Percentiles rank a stretch among this genome's conserved stretches.
phyloP scores from a whole-genome alignment of 129 eudicot genomes.

The Escallonia herrerae region DNA sequence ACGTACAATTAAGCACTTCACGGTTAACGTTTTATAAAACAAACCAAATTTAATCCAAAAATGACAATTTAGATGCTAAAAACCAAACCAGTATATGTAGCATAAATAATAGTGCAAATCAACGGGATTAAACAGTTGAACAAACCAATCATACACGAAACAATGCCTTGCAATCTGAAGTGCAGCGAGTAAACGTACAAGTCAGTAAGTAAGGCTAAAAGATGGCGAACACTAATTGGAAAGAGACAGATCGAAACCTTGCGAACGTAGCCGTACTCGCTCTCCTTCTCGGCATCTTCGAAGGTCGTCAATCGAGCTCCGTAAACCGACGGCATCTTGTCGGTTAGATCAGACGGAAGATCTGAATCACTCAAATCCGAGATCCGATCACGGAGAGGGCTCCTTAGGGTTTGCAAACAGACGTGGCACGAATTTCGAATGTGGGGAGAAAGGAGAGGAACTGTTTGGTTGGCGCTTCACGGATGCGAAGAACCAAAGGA shows the following conservation, averaged over 20 bases:
- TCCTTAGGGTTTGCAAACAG: neutral
- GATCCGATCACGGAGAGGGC: neutral
- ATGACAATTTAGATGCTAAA: too few species aligned
- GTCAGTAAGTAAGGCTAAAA: neutral
- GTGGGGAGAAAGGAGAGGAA: neutral
- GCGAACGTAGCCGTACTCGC: conserved; percentile 98
- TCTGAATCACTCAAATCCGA: neutral
- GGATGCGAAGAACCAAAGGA: neutral
- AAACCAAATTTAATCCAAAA: too few species aligned
- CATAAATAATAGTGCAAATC: too few species aligned
- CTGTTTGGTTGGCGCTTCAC: neutral
- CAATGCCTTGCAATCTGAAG: neutral
- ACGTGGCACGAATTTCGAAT: neutral
- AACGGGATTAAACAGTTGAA: too few species aligned
- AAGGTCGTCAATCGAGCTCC: conserved; percentile 90
- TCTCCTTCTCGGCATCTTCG: conserved; percentile 96
- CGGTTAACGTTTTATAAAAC: too few species aligned
- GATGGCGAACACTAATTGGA: neutral
- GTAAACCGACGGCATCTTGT: conserved; percentile 71
- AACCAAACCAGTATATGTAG: too few species aligned
- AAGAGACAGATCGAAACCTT: conserved; percentile 45
- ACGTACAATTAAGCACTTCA: too few species aligned
- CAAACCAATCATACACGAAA: neutral
- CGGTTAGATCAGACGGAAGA: neutral
- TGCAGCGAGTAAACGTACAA: neutral